These are phyloP conservation scores for Colletotrichum lupini DNA, from an alignment of 2,329 filamentous ascomycete genomes.

Conservation along the genomic window DNA sequence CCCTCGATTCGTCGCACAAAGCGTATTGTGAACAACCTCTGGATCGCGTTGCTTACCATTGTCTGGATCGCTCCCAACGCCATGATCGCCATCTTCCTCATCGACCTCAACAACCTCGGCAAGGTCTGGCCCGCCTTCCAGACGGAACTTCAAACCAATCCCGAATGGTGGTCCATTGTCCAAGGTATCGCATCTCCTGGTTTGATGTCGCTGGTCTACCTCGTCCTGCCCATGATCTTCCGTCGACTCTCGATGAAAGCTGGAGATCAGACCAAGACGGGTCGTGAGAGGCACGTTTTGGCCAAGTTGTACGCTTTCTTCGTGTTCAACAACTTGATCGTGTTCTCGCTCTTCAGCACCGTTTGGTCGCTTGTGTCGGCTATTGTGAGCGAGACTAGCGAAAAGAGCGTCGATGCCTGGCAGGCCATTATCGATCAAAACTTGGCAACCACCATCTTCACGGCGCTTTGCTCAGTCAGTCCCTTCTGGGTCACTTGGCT, in stretches of 20 bases:
- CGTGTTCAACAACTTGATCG: conserved; percentile 94
- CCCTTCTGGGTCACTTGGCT: conserved; percentile 96
- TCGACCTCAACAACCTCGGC: conserved; percentile 85
- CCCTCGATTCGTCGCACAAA: conserved; percentile 77
- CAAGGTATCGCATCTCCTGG: conserved; percentile 94
- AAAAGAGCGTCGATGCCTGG: conserved; percentile 70
- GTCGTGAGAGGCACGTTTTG: conserved; percentile 90
- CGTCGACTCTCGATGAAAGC: conserved; percentile 84
- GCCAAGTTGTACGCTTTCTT: conserved; percentile 95
- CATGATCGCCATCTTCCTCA: conserved; percentile 91
- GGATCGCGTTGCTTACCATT: conserved; percentile 83
- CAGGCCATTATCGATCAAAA: conserved; percentile 73
- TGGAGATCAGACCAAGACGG: conserved; percentile 92
- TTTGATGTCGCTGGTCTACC: conserved; percentile 86
- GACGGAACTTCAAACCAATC: conserved; percentile 69
- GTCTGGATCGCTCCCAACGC: conserved; percentile 94
- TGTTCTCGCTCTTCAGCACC: conserved; percentile 92
- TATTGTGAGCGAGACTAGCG: conserved; percentile 68
- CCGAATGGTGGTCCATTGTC: conserved; percentile 82
- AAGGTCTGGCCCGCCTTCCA: conserved; percentile 83
- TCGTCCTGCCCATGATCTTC: conserved; percentile 91
- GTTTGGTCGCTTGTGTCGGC: conserved; percentile 78
- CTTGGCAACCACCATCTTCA: conserved; percentile 73
- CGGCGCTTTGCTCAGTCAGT: conserved; percentile 83
- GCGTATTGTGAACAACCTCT: conserved; percentile 82